Conservation (phyloP, 2,329 filamentous ascomycete genomes). For the Canariomyces notabilis region DNA sequence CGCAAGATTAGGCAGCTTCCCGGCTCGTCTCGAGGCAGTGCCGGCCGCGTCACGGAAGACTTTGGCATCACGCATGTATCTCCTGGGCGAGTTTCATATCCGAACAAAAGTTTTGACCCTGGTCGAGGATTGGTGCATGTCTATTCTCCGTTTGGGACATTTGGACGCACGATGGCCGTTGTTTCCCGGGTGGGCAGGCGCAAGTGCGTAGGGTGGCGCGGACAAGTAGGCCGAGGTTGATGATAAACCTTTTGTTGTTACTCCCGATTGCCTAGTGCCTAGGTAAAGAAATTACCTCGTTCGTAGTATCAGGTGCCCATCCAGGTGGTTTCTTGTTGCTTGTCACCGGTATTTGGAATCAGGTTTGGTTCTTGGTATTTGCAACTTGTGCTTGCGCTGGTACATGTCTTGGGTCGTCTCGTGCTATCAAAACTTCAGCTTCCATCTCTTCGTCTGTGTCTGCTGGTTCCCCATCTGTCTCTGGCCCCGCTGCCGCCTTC, state of each 20-base stretch:
- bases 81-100: constrained; percentile 49
- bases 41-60: constrained; percentile 41
- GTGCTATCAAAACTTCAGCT: too few relatives aligned
- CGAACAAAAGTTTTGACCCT: constrained; percentile 54
- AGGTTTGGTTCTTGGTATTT: not conserved
- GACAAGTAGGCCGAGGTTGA: constrained; percentile 51
- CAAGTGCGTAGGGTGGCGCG: constrained; percentile 43
- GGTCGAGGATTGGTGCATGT: constrained; percentile 48
- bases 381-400: not conserved
- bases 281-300: constrained; percentile 27
- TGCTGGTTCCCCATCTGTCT: constrained; percentile 11
- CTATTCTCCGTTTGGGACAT: constrained; percentile 42
- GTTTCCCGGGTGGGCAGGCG: constrained; percentile 47
- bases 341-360: not conserved
- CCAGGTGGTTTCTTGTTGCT: too few relatives aligned
- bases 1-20: constrained; percentile 22
- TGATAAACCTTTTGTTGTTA: constrained; percentile 48
- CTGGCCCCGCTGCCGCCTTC: constrained; percentile 25
- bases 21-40: constrained; percentile 30
- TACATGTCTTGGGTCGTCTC: too few relatives aligned
- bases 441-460: constrained; percentile 4
- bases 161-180: constrained; percentile 43
- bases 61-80: constrained; percentile 42
- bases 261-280: constrained; percentile 25
- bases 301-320: constrained; percentile 24